These are phyloP conservation scores for Recurvomyces mirabilis DNA, from an alignment of 495 filamentous ascomycete genomes.

Conservation along the genomic window DNA sequence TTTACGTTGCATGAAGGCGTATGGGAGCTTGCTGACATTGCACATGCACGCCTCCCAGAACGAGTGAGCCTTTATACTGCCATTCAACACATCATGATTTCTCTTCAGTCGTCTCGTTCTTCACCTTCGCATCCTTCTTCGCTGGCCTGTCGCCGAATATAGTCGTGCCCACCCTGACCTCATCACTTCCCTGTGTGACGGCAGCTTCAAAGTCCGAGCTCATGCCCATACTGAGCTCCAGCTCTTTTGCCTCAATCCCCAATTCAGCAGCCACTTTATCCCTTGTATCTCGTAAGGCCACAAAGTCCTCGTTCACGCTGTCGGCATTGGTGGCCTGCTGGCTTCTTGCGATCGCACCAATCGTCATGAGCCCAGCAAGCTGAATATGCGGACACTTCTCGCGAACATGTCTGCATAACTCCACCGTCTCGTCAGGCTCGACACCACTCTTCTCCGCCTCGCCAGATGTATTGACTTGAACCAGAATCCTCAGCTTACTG, in stretches of 20 bases:
- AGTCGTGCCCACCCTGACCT: slow-evolving; percentile 91
- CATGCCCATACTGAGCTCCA: slow-evolving; percentile 76
- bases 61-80: too few species aligned
- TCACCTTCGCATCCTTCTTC: slow-evolving; percentile 50
- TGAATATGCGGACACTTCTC: slow-evolving; percentile 60
- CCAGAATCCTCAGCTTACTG: slow-evolving; percentile 54
- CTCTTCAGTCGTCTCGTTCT: slow-evolving; percentile 1
- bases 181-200: slow-evolving; percentile 67
- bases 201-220: slow-evolving; percentile 91
- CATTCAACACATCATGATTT: too few species aligned
- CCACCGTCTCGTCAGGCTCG: slow-evolving; percentile 45
- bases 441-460: slow-evolving; percentile 78
- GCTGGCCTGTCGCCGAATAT: slow-evolving; percentile 77
- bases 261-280: slow-evolving; percentile 48
- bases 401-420: slow-evolving; percentile 54
- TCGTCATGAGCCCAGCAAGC: slow-evolving; percentile 86
- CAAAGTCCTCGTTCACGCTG: slow-evolving; percentile 85
- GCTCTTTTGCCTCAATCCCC: slow-evolving; percentile 34
- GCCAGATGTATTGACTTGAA: slow-evolving; percentile 91
- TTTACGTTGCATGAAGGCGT: too few species aligned
- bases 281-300: slow-evolving; percentile 52
- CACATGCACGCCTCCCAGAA: too few species aligned
- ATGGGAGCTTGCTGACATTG: too few species aligned
- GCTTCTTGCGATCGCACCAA: slow-evolving; percentile 81
- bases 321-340: slow-evolving; percentile 49